Evolutionary conservation across 352 stramenopile genomes (phyloP).

Genomic region (Globisporangium polare): DNA sequence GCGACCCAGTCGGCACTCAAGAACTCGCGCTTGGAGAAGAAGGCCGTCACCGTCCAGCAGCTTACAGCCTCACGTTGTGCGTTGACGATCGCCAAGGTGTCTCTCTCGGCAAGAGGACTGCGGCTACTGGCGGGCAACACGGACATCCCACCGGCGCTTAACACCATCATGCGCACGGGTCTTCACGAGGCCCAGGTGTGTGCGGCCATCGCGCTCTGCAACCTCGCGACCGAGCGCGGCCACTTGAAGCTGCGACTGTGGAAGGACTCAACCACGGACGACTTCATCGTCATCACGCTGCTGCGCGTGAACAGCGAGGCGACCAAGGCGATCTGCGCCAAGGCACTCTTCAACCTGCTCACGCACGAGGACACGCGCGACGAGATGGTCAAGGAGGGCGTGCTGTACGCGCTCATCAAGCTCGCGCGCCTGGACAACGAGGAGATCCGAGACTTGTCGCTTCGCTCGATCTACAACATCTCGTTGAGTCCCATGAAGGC

Average conservation of each 20-base stretch:
- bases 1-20: constrained; percentile 51
- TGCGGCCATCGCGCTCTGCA: constrained; percentile 80
- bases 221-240: constrained; percentile 63
- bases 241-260: constrained; percentile 38
- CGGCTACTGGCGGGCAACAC: constrained; percentile 37
- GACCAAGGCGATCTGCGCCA: constrained; percentile 82
- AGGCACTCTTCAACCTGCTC: constrained; percentile 84
- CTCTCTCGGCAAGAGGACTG: constrained; percentile 39
- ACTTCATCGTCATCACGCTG: constrained; percentile 87
- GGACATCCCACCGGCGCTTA: constrained; percentile 64
- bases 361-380: constrained; percentile 73
- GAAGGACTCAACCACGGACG: constrained; percentile 64
- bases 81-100: constrained; percentile 60
- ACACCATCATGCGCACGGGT: constrained; percentile 81
- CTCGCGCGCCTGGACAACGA: constrained; percentile 75
- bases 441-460: constrained; percentile 62
- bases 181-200: constrained; percentile 83
- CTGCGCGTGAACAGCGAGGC: constrained; percentile 77
- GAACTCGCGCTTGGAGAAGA: constrained; percentile 49
- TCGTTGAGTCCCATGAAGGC: constrained; percentile 48
- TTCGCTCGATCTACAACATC: constrained; percentile 79
- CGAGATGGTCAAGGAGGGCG: constrained; percentile 67
- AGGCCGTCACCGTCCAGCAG: constrained; percentile 41
- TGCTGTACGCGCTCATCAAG: constrained; percentile 85
- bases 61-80: constrained; percentile 53